Evolutionary conservation across 2,329 filamentous ascomycete species (phyloP).

Genomic region (Apiospora rasikravindrae): DNA sequence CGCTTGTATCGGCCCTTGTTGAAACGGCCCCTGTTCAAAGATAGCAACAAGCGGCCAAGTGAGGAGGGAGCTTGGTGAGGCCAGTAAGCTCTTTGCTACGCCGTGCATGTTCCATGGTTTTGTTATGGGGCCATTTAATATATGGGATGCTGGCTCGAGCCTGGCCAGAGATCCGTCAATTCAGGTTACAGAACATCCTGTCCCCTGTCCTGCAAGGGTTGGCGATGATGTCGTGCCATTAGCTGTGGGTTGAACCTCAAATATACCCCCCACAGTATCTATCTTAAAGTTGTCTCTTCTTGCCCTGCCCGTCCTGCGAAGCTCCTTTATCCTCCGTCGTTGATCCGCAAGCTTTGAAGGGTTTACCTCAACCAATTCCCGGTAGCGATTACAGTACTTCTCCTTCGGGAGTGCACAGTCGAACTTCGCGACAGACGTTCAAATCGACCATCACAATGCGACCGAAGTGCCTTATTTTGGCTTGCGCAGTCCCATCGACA

Average conservation of each 20-base stretch:
- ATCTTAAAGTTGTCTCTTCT: slow-evolving; percentile 12
- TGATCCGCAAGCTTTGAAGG: background rate
- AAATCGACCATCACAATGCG: slow-evolving; percentile 21
- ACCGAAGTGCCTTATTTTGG: slow-evolving; percentile 16
- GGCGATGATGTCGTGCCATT: slow-evolving; percentile 18
- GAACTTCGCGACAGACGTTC: slow-evolving; percentile 1
- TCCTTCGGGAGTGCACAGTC: slow-evolving; percentile 2
- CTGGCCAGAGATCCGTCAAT: slow-evolving; percentile 19
- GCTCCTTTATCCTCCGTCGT: slow-evolving; percentile 7
- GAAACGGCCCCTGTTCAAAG: slow-evolving; percentile 16
- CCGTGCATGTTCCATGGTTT: slow-evolving; percentile 8
- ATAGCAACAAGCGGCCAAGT: slow-evolving; percentile 15
- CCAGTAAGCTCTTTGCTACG: slow-evolving; percentile 13
- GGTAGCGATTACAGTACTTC: background rate
- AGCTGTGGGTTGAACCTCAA: slow-evolving; percentile 1
- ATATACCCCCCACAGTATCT: slow-evolving; percentile 16
- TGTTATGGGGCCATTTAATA: slow-evolving; percentile 13
- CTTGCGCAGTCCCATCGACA: slow-evolving; percentile 15
- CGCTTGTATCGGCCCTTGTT: slow-evolving; percentile 17
- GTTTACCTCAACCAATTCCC: slow-evolving; percentile 1
- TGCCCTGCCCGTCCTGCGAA: slow-evolving; percentile 11
- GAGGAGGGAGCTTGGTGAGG: background rate
- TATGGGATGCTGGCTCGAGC: slow-evolving; percentile 11
- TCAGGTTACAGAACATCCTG: slow-evolving; percentile 15
- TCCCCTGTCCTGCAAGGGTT: slow-evolving; percentile 16